phyloP scores from a whole-genome alignment of 257 asterid species.

The Haberlea rhodopensis region DNA sequence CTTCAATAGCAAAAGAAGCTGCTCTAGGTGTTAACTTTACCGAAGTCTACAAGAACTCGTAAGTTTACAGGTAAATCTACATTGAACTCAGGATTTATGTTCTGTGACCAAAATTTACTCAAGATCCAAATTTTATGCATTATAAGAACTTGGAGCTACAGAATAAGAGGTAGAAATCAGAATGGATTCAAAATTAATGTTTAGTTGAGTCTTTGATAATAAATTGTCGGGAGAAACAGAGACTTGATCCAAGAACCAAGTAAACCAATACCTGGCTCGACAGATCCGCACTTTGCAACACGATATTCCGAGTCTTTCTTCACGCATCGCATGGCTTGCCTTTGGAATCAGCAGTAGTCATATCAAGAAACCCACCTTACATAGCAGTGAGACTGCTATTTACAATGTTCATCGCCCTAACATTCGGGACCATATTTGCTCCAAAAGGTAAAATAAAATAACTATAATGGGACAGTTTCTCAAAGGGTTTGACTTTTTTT shows the following conservation, averaged over 20 bases:
- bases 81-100: not conserved
- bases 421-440: conserved; percentile 75
- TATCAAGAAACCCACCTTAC: conserved; percentile 83
- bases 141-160: not conserved
- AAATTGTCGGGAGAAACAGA: conserved; percentile 62
- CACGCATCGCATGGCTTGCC: conserved; percentile 71
- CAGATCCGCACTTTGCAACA: conserved; percentile 50
- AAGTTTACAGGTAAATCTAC: conserved; percentile 45
- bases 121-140: no score
- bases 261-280: conserved; percentile 51
- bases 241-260: conserved; percentile 60
- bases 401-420: conserved; percentile 57
- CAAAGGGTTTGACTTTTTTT: not conserved
- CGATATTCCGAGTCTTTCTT: conserved; percentile 60
- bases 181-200: not conserved
- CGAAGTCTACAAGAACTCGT: conserved; percentile 57
- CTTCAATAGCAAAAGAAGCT: conserved; percentile 59
- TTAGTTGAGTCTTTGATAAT: conserved; percentile 12
- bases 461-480: not conserved
- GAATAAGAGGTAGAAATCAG: not conserved
- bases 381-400: conserved; percentile 72
- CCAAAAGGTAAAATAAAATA: conserved; percentile 41
- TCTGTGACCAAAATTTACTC: not conserved
- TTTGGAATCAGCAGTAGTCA: conserved; percentile 81
- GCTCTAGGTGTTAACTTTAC: conserved; percentile 49